Base-by-base conservation (phyloP, 139 green algal species). In the Dunaliella primolecta region DNA sequence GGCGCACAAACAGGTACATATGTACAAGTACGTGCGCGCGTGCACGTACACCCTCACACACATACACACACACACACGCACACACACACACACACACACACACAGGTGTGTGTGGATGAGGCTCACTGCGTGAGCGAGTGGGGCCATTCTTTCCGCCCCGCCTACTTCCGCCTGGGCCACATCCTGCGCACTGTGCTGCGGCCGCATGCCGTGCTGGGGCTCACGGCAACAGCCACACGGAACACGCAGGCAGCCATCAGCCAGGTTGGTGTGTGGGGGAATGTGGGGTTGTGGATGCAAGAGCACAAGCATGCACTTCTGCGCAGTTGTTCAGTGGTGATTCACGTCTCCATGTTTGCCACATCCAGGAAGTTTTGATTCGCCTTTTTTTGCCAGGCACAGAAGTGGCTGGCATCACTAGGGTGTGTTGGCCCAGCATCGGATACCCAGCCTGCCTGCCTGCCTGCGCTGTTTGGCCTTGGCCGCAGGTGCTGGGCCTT, bases 101-200 rank as follows among this genome's bases (percentile, higher is more conserved):
- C 46, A 25, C 46, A 64, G 84, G 89, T 96, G 55, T 94, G 93
- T 46, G 89, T 98, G n/a, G 95, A 98, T 75, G 95, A 98, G 86
- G 93, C 93, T 0, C 95, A 98, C 89, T 99, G 96, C 84, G 91
- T 98, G 36, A 91, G 94, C n/a, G 96, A 98, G 89, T 98, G 96
- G 96, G 97, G 96, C 31, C 95, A 98, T 89, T 96, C 94, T 85
- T 99, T 99, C 91, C 92, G 96, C 29, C 94, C 96, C 2, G 92
- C 94, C 30, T 98, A 98, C 87, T 93, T 94, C 78, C 91, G 95
- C 0, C 88, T 98, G 55, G 81, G 81, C 21, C 80, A 82, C 82
- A 83, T 97, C 80, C 89, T 99, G 70, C 75, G 75, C 21, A 84
- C 86, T 30, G 76, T 87, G 74, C 81, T 98, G 57, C 76, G 64